Evolutionary conservation across 2,329 filamentous ascomycete species (phyloP).

Genomic region (Aspergillus pseudoglaucus): DNA sequence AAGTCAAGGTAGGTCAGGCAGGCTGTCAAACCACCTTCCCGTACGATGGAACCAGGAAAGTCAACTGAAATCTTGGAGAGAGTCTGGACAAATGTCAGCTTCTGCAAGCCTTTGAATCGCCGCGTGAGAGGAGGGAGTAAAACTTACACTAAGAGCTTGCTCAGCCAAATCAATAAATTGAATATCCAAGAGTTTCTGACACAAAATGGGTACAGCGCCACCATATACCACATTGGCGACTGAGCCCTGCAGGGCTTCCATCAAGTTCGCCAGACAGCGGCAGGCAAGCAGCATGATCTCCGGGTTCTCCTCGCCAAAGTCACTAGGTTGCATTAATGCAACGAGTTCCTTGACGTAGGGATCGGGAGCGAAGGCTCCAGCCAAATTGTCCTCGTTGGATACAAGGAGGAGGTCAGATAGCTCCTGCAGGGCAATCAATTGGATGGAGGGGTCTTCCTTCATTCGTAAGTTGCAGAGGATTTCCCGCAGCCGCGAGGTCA

Average conservation of each 20-base stretch:
- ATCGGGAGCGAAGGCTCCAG: constrained; percentile 90
- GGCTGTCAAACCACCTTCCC: constrained; percentile 90
- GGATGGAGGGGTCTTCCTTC: constrained; percentile 78
- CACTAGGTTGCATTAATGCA: constrained; percentile 80
- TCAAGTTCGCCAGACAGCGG: constrained; percentile 89
- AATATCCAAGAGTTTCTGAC: constrained; percentile 91
- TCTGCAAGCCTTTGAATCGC: background rate
- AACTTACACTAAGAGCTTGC: constrained; percentile 73
- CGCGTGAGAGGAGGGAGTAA: background rate
- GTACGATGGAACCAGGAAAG: constrained; percentile 89
- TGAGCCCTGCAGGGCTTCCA: constrained; percentile 90
- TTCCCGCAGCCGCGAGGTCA: constrained; percentile 71
- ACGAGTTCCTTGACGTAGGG: constrained; percentile 94
- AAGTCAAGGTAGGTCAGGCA: constrained; percentile 95
- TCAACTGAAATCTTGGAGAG: constrained; percentile 96
- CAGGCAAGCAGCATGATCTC: constrained; percentile 97
- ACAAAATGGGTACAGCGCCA: constrained; percentile 89
- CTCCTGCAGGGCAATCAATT: constrained; percentile 87
- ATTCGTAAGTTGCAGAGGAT: constrained; percentile 69
- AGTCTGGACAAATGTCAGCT: constrained; percentile 47
- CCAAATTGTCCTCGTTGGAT: constrained; percentile 92
- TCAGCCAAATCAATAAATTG: constrained; percentile 96
- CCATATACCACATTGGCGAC: constrained; percentile 95
- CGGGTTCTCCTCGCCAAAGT: constrained; percentile 81
- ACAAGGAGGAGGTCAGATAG: constrained; percentile 88